phyloP scores from a whole-genome alignment of 768 basidiomycete species.

The Melanogaster broomeanus region DNA sequence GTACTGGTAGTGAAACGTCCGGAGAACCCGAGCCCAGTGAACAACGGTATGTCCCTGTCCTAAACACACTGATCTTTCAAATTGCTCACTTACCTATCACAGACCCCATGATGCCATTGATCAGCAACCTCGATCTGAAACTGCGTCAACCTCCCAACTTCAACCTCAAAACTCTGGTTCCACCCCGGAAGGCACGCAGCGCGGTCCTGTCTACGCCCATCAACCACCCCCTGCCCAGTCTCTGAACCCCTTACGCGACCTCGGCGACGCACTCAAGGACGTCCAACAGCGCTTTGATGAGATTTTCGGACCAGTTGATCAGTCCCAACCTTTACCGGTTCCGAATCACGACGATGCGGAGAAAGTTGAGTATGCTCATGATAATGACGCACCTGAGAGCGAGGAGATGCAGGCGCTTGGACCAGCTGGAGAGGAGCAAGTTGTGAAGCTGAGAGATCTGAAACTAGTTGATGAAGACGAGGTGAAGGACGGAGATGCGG shows the following conservation, averaged over 20 bases:
- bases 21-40: conserved; percentile 18
- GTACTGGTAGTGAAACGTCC: conserved; percentile 21
- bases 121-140: conserved; percentile 1
- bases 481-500: conserved; percentile 36
- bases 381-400: conserved; percentile 61
- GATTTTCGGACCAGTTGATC: conserved; percentile 56
- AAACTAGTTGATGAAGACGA: conserved; percentile 67
- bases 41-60: conserved; percentile 14
- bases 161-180: conserved; percentile 31
- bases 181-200: conserved; percentile 44
- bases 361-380: conserved; percentile 70
- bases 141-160: conserved; percentile 6
- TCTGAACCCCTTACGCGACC: conserved; percentile 67
- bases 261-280: conserved; percentile 83
- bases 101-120: conserved; percentile 16
- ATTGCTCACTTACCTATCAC: neutral
- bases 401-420: conserved; percentile 89
- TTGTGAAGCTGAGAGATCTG: conserved; percentile 79
- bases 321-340: conserved; percentile 28
- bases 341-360: conserved; percentile 42
- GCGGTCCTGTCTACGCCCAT: conserved; percentile 43
- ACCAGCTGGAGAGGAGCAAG: conserved; percentile 81
- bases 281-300: conserved; percentile 83
- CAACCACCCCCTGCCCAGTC: conserved; percentile 36
- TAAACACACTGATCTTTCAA: neutral